Evolutionary conservation across 2,329 filamentous ascomycete species (phyloP).

Genomic region (Nannizziopsis arthrosporioides): DNA sequence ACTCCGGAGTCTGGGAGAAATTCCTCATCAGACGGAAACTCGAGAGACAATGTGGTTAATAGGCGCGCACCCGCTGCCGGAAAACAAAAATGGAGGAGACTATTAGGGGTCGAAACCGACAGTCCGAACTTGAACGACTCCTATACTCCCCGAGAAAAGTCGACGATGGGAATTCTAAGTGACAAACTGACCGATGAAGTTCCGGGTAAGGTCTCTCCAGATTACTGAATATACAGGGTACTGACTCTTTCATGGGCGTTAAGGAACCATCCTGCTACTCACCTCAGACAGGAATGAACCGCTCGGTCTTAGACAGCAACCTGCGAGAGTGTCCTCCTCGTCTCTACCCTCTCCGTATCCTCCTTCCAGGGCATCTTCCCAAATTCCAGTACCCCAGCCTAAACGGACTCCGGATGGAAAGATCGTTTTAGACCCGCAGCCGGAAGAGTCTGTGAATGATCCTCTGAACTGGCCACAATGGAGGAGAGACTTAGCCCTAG

Average conservation of each 20-base stretch:
- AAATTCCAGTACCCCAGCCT: slow-evolving; percentile 31
- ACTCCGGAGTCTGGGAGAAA: neutral
- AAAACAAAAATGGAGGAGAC: slow-evolving; percentile 13
- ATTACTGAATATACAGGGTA: neutral
- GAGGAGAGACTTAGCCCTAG: slow-evolving; percentile 65
- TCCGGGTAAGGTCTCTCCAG: slow-evolving; percentile 49
- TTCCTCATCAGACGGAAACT: neutral
- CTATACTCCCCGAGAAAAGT: slow-evolving; percentile 28
- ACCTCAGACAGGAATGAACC: slow-evolving; percentile 52
- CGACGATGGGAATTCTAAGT: slow-evolving; percentile 68
- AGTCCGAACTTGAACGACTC: slow-evolving; percentile 9
- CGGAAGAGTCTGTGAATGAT: slow-evolving; percentile 80
- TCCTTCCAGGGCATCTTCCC: slow-evolving; percentile 31
- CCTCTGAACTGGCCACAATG: slow-evolving; percentile 83
- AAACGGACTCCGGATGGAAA: slow-evolving; percentile 72
- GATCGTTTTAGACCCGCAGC: slow-evolving; percentile 83
- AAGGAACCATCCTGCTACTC: slow-evolving; percentile 51
- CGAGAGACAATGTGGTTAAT: neutral
- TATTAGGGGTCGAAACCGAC: slow-evolving; percentile 12
- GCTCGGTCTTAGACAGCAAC: slow-evolving; percentile 50
- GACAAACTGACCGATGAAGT: slow-evolving; percentile 74
- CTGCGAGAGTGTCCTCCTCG: slow-evolving; percentile 47
- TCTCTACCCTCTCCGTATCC: slow-evolving; percentile 40
- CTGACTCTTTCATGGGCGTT: neutral
- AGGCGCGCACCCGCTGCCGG: neutral